Evolutionary conservation across 2,329 filamentous ascomycete genomes (phyloP).

Genomic region (Botrytis galanthina): DNA sequence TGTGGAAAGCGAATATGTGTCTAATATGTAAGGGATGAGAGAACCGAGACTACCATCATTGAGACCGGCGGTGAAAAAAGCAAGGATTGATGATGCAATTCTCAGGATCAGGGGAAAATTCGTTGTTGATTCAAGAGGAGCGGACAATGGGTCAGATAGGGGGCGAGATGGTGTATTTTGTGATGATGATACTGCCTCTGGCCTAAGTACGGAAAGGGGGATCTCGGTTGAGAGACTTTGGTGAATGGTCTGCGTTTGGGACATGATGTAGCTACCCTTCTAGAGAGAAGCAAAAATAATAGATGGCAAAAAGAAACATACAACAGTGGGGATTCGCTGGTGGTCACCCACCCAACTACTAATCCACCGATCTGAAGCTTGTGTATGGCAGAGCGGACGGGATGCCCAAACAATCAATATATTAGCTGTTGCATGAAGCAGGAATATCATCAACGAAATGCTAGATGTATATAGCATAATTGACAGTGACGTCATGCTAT

Average conservation of each 20-base stretch:
- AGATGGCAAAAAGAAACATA: neutral
- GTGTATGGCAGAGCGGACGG: conserved; percentile 19
- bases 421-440: fast-evolving
- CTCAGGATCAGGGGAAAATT: conserved; percentile 38
- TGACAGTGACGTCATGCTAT: neutral
- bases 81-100: conserved; percentile 54
- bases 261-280: neutral
- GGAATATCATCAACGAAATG: neutral
- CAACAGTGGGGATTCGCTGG: neutral
- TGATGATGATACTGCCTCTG: conserved; percentile 28
- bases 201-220: neutral
- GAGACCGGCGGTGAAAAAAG: conserved; percentile 63
- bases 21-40: conserved; percentile 60
- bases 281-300: neutral
- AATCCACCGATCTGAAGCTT: conserved; percentile 18
- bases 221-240: neutral
- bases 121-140: neutral
- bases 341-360: conserved; percentile 17
- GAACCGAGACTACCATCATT: conserved; percentile 65
- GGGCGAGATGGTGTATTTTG: neutral
- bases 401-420: neutral
- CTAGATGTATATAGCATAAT: neutral
- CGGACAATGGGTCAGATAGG: neutral
- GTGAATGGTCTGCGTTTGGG: neutral
- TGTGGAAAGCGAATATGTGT: conserved; percentile 53